Evolutionary conservation across 305 asterid genomes (phyloP).

Genomic region (Rubia tinctorum): DNA sequence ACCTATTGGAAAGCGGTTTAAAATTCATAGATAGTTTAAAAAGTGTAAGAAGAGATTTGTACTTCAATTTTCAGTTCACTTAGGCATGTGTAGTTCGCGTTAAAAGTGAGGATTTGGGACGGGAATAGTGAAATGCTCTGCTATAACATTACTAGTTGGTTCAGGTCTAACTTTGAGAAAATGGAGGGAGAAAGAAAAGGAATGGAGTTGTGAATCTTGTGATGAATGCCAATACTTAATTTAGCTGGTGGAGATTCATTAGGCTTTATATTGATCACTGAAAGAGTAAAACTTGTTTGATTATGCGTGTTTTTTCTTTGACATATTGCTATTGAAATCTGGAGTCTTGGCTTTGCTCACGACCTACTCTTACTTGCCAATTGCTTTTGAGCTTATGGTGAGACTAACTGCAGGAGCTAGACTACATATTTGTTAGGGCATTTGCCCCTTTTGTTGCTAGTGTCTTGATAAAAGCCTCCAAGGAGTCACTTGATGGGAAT

Average conservation of each 20-base stretch:
- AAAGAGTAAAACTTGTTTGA: background rate
- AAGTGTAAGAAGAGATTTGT: too few relatives aligned
- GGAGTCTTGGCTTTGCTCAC: background rate
- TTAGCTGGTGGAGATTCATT: background rate
- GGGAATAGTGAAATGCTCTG: too few relatives aligned
- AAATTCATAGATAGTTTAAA: too few relatives aligned
- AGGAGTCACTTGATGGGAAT: conserved; percentile 47
- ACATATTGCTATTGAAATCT: background rate
- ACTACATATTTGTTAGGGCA: conserved; percentile 72
- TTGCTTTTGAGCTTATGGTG: background rate
- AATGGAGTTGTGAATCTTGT: too few relatives aligned
- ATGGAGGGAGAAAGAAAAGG: too few relatives aligned
- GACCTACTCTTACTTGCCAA: background rate
- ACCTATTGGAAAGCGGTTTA: too few relatives aligned
- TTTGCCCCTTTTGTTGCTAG: conserved; percentile 66
- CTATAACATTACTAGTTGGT: too few relatives aligned
- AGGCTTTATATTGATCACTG: background rate
- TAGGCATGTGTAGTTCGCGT: too few relatives aligned
- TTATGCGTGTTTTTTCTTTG: background rate
- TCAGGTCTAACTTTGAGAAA: background rate
- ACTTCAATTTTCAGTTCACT: too few relatives aligned
- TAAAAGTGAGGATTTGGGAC: too few relatives aligned
- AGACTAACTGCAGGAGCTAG: conserved; percentile 67
- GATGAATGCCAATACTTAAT: background rate
- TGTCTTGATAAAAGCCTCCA: conserved; percentile 67